Conservation (phyloP, 257 asterid genomes). For the Nicotiana obtusifolia region DNA sequence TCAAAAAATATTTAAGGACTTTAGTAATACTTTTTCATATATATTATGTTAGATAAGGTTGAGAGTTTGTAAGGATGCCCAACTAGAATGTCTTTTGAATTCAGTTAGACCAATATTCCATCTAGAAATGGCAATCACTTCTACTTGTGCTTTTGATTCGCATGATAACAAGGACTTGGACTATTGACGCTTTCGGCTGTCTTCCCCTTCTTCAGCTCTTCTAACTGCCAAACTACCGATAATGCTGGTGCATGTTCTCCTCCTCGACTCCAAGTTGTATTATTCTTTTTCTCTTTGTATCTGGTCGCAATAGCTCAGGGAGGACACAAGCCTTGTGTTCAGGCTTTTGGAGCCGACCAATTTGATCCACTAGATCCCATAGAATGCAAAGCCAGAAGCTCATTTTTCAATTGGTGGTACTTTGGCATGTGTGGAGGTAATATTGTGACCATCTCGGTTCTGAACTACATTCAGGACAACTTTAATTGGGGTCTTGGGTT, state of each 20-base stretch:
- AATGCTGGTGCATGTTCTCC: constrained; percentile 33
- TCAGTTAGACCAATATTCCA: neutral
- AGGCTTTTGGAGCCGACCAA: constrained; percentile 75
- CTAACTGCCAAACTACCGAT: constrained; percentile 28
- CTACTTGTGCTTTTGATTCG: neutral
- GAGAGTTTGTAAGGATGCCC: neutral
- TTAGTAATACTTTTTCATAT: too few species aligned
- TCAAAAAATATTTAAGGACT: too few species aligned
- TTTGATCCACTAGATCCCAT: constrained; percentile 48
- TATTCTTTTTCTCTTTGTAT: constrained; percentile 58
- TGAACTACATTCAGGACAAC: constrained; percentile 66
- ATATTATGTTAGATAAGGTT: neutral
- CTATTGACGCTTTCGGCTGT: constrained; percentile 40
- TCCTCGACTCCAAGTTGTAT: constrained; percentile 28
- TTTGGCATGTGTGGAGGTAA: constrained; percentile 38
- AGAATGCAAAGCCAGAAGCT: constrained; percentile 60
- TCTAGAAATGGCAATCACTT: neutral
- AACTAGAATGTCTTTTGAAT: neutral
- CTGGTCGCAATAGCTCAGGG: constrained; percentile 57
- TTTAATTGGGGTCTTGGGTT: constrained; percentile 73
- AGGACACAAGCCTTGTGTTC: constrained; percentile 72
- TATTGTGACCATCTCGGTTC: constrained; percentile 26
- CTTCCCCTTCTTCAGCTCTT: constrained; percentile 22
- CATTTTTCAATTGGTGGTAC: constrained; percentile 80
- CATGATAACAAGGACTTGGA: constrained; percentile 13